These are phyloP conservation scores for Hondaea fermentalgiana DNA, from an alignment of 108 stramenopile genomes.

Conservation along the genomic window DNA sequence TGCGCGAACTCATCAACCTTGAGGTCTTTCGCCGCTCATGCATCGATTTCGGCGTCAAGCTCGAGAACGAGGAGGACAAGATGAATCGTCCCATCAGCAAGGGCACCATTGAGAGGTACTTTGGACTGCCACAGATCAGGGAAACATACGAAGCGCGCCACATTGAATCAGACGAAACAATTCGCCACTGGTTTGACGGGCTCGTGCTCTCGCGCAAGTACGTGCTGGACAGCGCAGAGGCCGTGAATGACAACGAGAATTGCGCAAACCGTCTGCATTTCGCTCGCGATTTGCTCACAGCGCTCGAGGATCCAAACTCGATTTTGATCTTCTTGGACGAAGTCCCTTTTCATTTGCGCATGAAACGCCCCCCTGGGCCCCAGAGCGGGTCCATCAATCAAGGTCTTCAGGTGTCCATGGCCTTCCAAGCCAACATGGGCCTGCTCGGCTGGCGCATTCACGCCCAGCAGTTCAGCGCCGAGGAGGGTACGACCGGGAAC, in stretches of 20 bases:
- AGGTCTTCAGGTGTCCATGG: neutral
- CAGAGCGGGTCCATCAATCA: neutral
- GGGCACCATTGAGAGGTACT: neutral
- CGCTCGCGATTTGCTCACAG: neutral
- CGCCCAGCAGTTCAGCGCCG: neutral
- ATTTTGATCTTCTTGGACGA: neutral
- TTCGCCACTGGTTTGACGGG: neutral
- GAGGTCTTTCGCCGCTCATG: neutral
- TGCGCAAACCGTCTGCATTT: neutral
- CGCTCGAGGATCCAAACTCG: neutral
- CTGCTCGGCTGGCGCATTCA: neutral
- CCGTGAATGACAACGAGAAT: neutral
- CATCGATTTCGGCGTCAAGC: neutral
- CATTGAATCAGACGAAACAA: neutral
- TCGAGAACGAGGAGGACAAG: neutral
- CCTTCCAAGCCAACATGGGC: neutral
- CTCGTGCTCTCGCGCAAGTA: neutral
- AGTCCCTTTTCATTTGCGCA: neutral
- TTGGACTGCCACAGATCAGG: neutral
- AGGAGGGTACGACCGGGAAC: neutral
- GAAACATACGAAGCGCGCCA: neutral
- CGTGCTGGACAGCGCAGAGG: neutral
- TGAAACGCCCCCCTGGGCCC: neutral
- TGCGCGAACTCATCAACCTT: slow-evolving; percentile 9
- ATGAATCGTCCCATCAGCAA: neutral